Evolutionary conservation across 139 green algal genomes (phyloP), one percentile per base, ranked within the genome.

Genomic region (Klebsormidium nitens): DNA sequence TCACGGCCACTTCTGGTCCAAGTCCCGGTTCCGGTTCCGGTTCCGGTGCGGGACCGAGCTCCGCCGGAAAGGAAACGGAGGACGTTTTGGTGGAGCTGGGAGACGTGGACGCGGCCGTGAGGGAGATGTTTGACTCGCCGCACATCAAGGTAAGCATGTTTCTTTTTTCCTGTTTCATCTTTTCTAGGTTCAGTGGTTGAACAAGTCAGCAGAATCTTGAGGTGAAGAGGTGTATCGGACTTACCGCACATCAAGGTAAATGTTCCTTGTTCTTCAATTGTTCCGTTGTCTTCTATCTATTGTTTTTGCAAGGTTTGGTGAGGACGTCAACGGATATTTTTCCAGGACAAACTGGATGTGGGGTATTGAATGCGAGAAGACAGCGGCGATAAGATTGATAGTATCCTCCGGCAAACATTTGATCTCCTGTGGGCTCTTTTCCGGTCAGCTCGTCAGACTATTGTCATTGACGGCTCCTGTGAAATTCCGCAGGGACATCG

Each of bases 71-170:
- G 59, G 64, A 65, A 75, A 14, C 44, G 26, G n/a, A 77, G 59
- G 59, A 56, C n/a, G 59, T 46, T 5, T 36, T 28, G 61, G 59
- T 69, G 1, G 61, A 69, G 61, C 61, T 83, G 31, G n/a, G 44
- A 2, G 74, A 85, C 52, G 49, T 85, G 8, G 59, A 80, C 14
- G 58, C 56, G 5, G 80, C 81, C n/a, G 66, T 83, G 19, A 69
- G 52, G 4, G 81, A 86, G 62, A 85, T 83, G 68, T 86, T 83
- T 52, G 14, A 65, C 0, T 28, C 59, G 3, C 44, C 72, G 3
- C 49, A 81, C 62, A 81, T 78, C 57, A 38, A 76, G 36, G 52
- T 61, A 19, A 61, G 52, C n/a, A n/a, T n/a, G n/a, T n/a, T n/a
- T n/a, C n/a, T n/a, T n/a, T n/a, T n/a, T n/a, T n/a, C n/a, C n/a